Evolutionary conservation across 2,329 filamentous ascomycete species (phyloP), one percentile per base, ranked within the genome.

Genomic region (Macroventuria anomochaeta): DNA sequence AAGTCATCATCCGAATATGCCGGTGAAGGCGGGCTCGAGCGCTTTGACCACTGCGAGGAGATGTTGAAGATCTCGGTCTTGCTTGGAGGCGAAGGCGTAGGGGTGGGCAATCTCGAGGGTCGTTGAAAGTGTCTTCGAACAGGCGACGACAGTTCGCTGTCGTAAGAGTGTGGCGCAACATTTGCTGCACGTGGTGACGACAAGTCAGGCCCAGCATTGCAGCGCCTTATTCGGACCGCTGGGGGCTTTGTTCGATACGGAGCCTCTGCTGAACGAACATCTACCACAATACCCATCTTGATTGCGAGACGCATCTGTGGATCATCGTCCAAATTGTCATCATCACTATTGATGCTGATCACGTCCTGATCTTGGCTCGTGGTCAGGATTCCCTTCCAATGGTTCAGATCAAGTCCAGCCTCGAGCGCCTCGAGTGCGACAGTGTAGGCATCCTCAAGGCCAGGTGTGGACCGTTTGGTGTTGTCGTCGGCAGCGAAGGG

Each of bases 371-470:
- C 46, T 31, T 46, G 40, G 1, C n/a, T 41, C 20, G 37, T 38
- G 6, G 7, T n/a, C 3, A 48, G 33, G 4, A 46, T 36, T 5
- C n/a, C n/a, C 42, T 40, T 48, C 64, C 64, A 68, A 13, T 64
- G 34, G 0, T 55, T 42, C 2, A 66, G 21, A 0, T 29, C 55
- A 5, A 57, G 15, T 3, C 37, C 44, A 5, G 25, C 21, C 0
- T 57, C 56, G 0, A 55, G 37, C 0, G 39, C 33, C 1, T 49
- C 43, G 11, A 33, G 28, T 2, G 55, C 57, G 20, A 50, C 48
- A 5, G 28, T 31, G 28, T 55, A 58, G 1, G 64, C 65, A 12
- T 56, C 41, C n/a, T 33, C 34, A 3, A 68, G 49, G 2, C 53
- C 59, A 7, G 55, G 46, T 2, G 39, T 54, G 10, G 53, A 40